A percentile compares a stretch with the other conserved stretches of the same genome.
Conservation (phyloP, 768 basidiomycete species). For the Pleurotus giganteus region DNA sequence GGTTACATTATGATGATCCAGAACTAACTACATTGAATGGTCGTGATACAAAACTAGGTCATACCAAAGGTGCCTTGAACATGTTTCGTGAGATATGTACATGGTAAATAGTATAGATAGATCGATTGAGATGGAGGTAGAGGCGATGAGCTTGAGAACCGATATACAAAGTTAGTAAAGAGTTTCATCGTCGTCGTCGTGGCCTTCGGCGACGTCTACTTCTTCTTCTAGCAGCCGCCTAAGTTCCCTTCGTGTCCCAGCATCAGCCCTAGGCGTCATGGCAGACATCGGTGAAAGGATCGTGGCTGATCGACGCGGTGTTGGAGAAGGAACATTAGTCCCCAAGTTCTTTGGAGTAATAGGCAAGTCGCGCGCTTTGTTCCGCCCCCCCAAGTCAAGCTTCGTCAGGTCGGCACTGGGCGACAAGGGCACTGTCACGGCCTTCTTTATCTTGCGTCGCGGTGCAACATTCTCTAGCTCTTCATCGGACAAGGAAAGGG, state of each 20-base stretch:
- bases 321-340: constrained; percentile 18
- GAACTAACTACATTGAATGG: constrained; percentile 7
- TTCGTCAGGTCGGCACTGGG: constrained; percentile 16
- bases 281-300: constrained; percentile 16
- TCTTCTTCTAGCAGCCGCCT: constrained; percentile 33
- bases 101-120: constrained; percentile 6
- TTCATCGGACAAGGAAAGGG: constrained; percentile 18
- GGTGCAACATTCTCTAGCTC: constrained; percentile 51
- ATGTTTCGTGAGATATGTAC: constrained; percentile 4
- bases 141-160: no score
- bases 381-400: neutral
- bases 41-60: constrained; percentile 7
- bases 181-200: constrained; percentile 17
- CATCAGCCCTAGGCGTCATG: constrained; percentile 20
- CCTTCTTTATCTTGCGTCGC: constrained; percentile 44
- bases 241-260: constrained; percentile 24
- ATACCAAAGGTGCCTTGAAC: neutral
- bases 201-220: constrained; percentile 24
- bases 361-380: constrained; percentile 23
- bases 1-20: constrained; percentile 3
- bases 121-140: constrained; percentile 4
- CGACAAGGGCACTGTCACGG: constrained; percentile 19
- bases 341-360: constrained; percentile 22
- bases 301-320: constrained; percentile 23
- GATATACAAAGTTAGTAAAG: neutral